These are phyloP conservation scores for Diaporthe vexans DNA, from an alignment of 2,329 filamentous ascomycete species.

Conservation along the genomic window DNA sequence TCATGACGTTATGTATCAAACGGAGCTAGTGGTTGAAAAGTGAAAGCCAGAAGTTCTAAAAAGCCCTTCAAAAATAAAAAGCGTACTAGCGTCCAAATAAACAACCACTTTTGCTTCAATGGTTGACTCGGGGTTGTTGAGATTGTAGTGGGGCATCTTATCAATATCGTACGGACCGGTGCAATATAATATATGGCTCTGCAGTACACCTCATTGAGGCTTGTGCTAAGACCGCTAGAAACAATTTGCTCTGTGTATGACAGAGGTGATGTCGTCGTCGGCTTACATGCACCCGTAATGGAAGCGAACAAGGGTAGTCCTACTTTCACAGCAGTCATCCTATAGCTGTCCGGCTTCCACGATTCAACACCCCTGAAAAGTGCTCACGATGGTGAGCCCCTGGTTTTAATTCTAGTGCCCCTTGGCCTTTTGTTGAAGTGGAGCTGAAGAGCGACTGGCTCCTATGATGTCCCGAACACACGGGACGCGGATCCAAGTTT, in stretches of 20 bases:
- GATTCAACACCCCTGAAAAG: not conserved
- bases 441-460: not conserved
- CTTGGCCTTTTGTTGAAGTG: not conserved
- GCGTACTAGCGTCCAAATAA: not conserved
- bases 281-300: not conserved
- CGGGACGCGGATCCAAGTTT: not conserved
- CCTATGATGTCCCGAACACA: not conserved
- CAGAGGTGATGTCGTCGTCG: not conserved
- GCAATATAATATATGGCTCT: not conserved
- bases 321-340: not conserved
- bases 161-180: not conserved
- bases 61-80: not conserved
- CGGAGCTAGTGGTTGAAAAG: not conserved
- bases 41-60: not conserved
- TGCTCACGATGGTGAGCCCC: not conserved
- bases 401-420: not conserved
- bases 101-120: not conserved
- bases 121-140: too few relatives aligned
- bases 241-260: not conserved
- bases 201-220: not conserved
- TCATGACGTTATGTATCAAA: not conserved
- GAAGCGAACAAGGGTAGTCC: not conserved
- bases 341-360: not conserved
- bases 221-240: not conserved
- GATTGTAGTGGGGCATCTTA: not conserved